A percentile compares a stretch with the other conserved stretches of the same genome.
Conservation (phyloP, 208 protist species). For the Trypanosoma lewisi region DNA sequence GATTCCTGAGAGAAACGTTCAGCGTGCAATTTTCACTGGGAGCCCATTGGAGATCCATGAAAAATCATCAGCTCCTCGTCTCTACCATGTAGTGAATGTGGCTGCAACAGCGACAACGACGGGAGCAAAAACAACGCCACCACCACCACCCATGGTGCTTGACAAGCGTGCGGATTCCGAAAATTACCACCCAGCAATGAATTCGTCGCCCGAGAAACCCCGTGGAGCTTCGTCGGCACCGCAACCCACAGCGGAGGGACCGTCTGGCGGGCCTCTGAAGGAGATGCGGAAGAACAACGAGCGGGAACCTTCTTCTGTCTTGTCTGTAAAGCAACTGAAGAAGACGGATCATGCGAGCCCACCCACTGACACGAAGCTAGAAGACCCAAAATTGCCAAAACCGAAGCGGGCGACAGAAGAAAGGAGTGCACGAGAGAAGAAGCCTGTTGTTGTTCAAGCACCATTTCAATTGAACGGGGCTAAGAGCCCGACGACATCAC, state of each 20-base stretch:
- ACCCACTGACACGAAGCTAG: not conserved
- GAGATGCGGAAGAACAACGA: not conserved
- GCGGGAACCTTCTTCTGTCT: not conserved
- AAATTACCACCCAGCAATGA: too few species aligned
- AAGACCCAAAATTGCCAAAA: not conserved
- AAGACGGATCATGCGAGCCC: not conserved
- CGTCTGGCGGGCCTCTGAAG: not conserved
- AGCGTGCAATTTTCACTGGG: conserved; percentile 58
- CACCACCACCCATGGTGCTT: too few species aligned
- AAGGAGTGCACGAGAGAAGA: conserved; percentile 13
- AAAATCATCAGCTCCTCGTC: conserved; percentile 34
- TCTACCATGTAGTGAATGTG: conserved; percentile 34
- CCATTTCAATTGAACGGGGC: conserved; percentile 24
- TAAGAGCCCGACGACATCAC: conserved; percentile 2
- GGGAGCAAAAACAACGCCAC: not conserved
- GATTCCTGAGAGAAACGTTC: conserved; percentile 61
- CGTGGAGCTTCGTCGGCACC: too few species aligned
- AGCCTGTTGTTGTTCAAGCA: conserved; percentile 34
- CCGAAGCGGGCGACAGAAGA: not conserved
- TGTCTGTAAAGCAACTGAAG: not conserved
- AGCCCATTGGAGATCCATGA: conserved; percentile 47
- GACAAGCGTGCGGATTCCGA: too few species aligned
- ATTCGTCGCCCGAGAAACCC: too few species aligned
- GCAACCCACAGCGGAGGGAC: not conserved
- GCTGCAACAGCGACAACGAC: conserved; percentile 2